phyloP scores from a whole-genome alignment of 202 grass and related monocot species.

The Hordeum pubiflorum region DNA sequence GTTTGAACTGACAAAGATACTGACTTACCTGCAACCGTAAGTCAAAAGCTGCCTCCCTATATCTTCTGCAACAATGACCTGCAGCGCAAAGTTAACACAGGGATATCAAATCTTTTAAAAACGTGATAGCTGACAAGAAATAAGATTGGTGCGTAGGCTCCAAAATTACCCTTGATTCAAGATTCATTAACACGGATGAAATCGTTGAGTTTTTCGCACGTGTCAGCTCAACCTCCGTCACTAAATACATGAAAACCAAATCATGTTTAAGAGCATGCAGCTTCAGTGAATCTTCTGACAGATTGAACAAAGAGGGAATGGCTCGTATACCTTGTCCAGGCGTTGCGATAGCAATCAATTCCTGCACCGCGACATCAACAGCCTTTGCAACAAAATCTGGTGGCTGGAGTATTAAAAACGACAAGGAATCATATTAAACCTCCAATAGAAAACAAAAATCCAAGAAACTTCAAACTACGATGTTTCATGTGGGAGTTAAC shows the following conservation, averaged over 20 bases:
- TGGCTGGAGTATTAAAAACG: slow-evolving; percentile 36
- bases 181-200: slow-evolving; percentile 64
- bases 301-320: neutral
- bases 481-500: slow-evolving; percentile 4
- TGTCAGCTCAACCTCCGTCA: slow-evolving; percentile 61
- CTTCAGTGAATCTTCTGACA: neutral
- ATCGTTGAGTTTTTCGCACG: slow-evolving; percentile 80
- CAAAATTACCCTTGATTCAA: slow-evolving; percentile 73
- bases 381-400: slow-evolving; percentile 67
- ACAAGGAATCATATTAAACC: slow-evolving; percentile 11
- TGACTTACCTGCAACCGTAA: slow-evolving; percentile 34
- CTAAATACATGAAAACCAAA: slow-evolving; percentile 39
- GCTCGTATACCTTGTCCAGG: slow-evolving; percentile 77
- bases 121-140: slow-evolving; percentile 6
- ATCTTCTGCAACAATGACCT: slow-evolving; percentile 49
- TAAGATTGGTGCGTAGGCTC: neutral
- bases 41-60: slow-evolving; percentile 44
- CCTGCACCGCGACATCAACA: slow-evolving; percentile 50
- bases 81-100: neutral
- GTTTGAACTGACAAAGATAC: neutral
- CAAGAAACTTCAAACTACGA: neutral
- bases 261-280: slow-evolving; percentile 18
- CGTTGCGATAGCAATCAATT: slow-evolving; percentile 76
- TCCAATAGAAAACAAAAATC: neutral
- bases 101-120: slow-evolving; percentile 1